Base-by-base conservation (phyloP, 805 yeast genomes). In the Hanseniaspora lachancei region DNA sequence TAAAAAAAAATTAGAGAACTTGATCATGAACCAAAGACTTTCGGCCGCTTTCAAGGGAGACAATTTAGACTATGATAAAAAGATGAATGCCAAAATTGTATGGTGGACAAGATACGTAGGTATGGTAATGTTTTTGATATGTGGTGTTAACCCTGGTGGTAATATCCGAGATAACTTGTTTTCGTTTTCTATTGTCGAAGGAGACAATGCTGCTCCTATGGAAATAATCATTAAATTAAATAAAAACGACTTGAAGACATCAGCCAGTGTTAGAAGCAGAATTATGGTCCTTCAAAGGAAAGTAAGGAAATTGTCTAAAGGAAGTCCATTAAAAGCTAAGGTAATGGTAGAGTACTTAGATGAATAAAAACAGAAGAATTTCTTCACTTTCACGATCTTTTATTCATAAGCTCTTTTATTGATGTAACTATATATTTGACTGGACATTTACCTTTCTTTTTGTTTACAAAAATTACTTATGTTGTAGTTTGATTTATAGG, bases 61-160 rank as follows among this genome's bases (percentile, higher is more conserved):
- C n/a, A 53, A 38, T 21, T 72, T 77, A 51, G 74, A 71, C 47
- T 75, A 76, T 3, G 66, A 69, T 58, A 68, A 67, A 48, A 64
- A 70, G 20, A 76, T 73, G 34, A 66, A 73, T 58, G 77, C 75
- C 53, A 69, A 75, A 52, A 69, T 77, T 34, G 72, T 80, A 24
- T 83, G 85, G 78, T 84, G 89, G 89, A 82, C 87, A 2, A 75
- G 79, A 62, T 82, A 80, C 62, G 72, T 81, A 59, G 91, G 91
- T 29, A 77, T 81, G 54, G 74, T 84, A 60, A 82, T 84, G 86
- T 82, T 80, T 65, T 84, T 84, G 47, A 78, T 84, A 47, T 84
- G 89, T 66, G 88, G 88, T 65, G 83, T 84, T 54, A 85, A 81
- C 65, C 91, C 91, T 6, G 89, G 89, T 57, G 91, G 89, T 21